phyloP scores from a whole-genome alignment of 768 basidiomycete genomes.

The Podaxis sp. region DNA sequence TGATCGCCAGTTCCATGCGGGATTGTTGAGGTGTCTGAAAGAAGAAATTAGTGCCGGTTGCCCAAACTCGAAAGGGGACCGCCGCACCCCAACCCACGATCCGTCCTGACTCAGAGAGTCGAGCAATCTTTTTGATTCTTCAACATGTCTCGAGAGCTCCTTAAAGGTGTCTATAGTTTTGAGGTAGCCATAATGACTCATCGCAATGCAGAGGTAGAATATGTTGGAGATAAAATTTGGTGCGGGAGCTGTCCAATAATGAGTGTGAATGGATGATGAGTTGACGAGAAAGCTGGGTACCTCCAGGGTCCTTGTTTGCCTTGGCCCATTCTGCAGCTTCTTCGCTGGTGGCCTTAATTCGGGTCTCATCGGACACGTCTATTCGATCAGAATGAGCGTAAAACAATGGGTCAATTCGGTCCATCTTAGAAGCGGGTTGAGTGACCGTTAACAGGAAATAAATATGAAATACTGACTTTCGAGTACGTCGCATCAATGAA shows the following conservation, averaged over 20 bases:
- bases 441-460: neutral
- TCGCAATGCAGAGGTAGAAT: conserved; percentile 85
- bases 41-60: conserved; percentile 1
- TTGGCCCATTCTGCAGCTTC: conserved; percentile 77
- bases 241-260: conserved; percentile 42
- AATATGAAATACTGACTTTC: conserved; percentile 52
- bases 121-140: conserved; percentile 74
- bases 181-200: conserved; percentile 86
- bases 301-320: conserved; percentile 40
- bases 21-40: conserved; percentile 66
- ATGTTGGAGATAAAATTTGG: conserved; percentile 95
- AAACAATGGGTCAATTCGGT: conserved; percentile 85
- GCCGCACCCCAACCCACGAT: conserved; percentile 78
- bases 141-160: conserved; percentile 69
- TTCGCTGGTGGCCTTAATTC: conserved; percentile 88
- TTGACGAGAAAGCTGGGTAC: conserved; percentile 26
- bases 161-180: conserved; percentile 77
- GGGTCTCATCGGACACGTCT: conserved; percentile 83
- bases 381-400: conserved; percentile 73
- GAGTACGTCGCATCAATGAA: conserved; percentile 91
- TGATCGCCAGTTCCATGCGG: conserved; percentile 75
- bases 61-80: neutral
- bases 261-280: neutral
- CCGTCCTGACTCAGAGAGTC: conserved; percentile 74
- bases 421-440: conserved; percentile 53